Evolutionary conservation across 2,329 filamentous ascomycete species (phyloP), one percentile per base, ranked within the genome.

Genomic region (Fusarium nematophilum): DNA sequence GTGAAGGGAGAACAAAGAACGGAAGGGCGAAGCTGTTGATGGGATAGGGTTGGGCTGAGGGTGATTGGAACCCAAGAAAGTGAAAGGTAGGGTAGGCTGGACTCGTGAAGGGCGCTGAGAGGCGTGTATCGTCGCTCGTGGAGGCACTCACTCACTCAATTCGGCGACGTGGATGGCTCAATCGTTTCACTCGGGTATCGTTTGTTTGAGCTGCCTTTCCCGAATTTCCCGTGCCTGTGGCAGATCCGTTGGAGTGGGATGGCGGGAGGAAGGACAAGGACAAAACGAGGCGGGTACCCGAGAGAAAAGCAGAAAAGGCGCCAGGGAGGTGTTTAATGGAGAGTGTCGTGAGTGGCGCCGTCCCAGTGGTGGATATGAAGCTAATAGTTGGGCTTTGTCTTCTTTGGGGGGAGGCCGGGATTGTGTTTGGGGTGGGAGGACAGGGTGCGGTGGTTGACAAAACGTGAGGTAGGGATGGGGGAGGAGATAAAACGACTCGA

Each of bases 281-380:
- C 46, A 31, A 61, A 46, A 21, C 36, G 17, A 56, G 30, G 38
- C 34, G 51, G 38, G 34, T 43, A 46, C 34, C 31, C 31, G 27
- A 46, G 27, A 48, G 37, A 52, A 44, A 33, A 46, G n/a, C 13
- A 26, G 15, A 23, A 37, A 15, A 21, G 31, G 43, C 21, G 30
- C 25, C 30, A 27, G 31, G 33, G 23, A 31, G 21, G 43, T 38
- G 25, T 33, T 26, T 6, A 37, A 46, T 25, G 42, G 30, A 14
- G 33, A 23, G 47, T 52, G 60, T 61, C 60, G 60, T 64, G 56
- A 64, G 51, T 63, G 60, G 60, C 59, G 59, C 48, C 33, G 9
- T 23, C 29, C 29, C 40, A n/a, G 49, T 49, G 44, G 33, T 15
- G 33, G 44, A 26, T 21, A 21, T 42, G 59, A 61, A 61, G 59